Base-by-base conservation (phyloP, 345 rosid genomes). In the Dipteronia dyeriana region DNA sequence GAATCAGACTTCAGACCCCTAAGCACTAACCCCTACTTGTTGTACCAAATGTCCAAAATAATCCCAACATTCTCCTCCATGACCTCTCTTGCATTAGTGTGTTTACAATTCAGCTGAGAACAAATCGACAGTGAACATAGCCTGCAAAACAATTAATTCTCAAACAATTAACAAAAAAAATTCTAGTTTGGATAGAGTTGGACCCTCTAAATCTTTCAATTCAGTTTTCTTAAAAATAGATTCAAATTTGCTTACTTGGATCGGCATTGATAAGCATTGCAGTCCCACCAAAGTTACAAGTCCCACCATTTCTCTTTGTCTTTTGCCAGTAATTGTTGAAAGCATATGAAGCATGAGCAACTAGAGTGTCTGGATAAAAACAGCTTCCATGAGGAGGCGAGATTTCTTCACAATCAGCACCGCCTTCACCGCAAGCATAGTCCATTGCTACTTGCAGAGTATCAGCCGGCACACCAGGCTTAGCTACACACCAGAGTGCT, bases 261-360 rank as follows among this genome's bases (percentile, higher is more conserved):
- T 91, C 92, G 72, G 89, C 81, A 29, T 87, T 87, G 78, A 90
- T 90, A 54, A 91, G 66, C 91, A 91, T 90, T 53, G 96, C 96
- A 20, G 93, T 91, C 66, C 96, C 96, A 41, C 96, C 93, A 47
- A 91, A 91, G 70, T 78, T 79, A 73, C 96, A 91, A 78, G 86
- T 82, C 2, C 92, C 91, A 38, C 92, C 94, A 71, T 67, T 74
- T 81, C 90, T 81, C 76, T 90, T 91, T 65, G 75, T 91, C 82
- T 85, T 90, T 68, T 88, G 96, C 96, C 94, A 90, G 74, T 90
- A 91, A 77, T 89, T 87, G 63, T 88, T 90, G 83, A 88, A 87
- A 70, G 96, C 96, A 81, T 82, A 91, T 59, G 96, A 91, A 1
- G 96, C 93, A 53, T 91, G 96, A 43, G 96, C 92, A 75, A 88